A percentile compares a stretch with the other conserved stretches of the same genome.
Conservation (phyloP, 345 rosid genomes). For the Orychophragmus violaceus region DNA sequence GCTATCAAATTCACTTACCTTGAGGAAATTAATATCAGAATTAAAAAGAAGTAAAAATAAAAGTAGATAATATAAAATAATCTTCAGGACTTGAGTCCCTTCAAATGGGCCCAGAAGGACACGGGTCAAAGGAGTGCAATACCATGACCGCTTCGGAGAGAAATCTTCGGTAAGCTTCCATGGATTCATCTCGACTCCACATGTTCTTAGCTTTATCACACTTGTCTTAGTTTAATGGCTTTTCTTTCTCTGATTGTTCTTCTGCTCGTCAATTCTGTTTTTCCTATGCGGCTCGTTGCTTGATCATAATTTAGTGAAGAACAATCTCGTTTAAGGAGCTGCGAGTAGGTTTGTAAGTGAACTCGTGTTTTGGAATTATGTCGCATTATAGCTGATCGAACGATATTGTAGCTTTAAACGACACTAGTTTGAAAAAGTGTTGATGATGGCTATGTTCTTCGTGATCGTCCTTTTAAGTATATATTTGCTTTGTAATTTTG, state of each 20-base stretch:
- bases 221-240: neutral
- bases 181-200: neutral
- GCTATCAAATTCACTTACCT: too few species aligned
- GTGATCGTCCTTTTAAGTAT: neutral
- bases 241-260: neutral
- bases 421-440: neutral
- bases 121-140: conserved; percentile 12
- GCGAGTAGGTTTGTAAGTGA: neutral
- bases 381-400: neutral
- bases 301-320: neutral
- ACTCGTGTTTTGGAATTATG: neutral
- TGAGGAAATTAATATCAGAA: too few species aligned
- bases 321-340: neutral
- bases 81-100: neutral
- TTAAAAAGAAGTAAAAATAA: neutral
- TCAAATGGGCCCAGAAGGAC: conserved; percentile 3
- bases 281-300: neutral
- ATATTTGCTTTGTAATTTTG: neutral
- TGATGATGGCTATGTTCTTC: neutral
- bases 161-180: conserved; percentile 12
- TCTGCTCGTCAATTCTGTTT: neutral
- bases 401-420: neutral
- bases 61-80: neutral
- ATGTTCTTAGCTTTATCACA: neutral
- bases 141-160: neutral